A percentile compares a stretch with the other conserved stretches of the same genome.
Conservation (phyloP, 805 yeast genomes). For the Saccharomyces kudriavzevii region DNA sequence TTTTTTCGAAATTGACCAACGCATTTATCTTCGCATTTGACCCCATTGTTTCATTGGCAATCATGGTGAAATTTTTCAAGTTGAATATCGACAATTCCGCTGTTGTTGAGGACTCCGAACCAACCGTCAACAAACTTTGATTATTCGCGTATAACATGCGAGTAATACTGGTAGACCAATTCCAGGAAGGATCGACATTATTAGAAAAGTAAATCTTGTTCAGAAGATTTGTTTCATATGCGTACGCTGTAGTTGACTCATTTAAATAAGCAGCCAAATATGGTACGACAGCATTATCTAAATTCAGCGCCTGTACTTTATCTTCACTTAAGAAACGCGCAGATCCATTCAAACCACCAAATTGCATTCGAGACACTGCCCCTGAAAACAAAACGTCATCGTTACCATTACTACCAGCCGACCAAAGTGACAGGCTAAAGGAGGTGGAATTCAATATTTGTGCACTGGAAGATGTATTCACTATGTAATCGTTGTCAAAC, state of each 20-base stretch:
- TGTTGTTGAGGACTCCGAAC: slow-evolving; percentile 2
- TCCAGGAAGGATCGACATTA: slow-evolving; percentile 5
- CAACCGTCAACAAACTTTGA: slow-evolving; percentile 19
- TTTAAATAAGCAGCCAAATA: slow-evolving; percentile 39
- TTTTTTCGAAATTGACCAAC: slow-evolving; percentile 35
- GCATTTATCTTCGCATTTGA: slow-evolving; percentile 35
- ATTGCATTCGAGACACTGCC: slow-evolving; percentile 13
- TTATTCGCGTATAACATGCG: slow-evolving; percentile 22
- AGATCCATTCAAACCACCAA: slow-evolving; percentile 15
- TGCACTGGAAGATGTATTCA: slow-evolving; percentile 23
- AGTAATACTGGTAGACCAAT: slow-evolving; percentile 16
- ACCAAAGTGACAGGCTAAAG: slow-evolving; percentile 17
- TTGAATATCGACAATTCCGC: slow-evolving; percentile 21
- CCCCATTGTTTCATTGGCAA: slow-evolving; percentile 33
- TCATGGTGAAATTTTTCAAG: slow-evolving; percentile 39
- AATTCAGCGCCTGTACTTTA: neutral
- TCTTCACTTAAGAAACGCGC: slow-evolving; percentile 13
- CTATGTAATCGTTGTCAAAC: slow-evolving; percentile 21
- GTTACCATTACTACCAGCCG: slow-evolving; percentile 25
- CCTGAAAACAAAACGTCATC: slow-evolving; percentile 32
- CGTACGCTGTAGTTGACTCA: slow-evolving; percentile 43
- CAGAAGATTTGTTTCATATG: slow-evolving; percentile 40
- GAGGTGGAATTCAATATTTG: slow-evolving; percentile 17
- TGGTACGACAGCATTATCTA: slow-evolving; percentile 4
- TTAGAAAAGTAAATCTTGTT: slow-evolving; percentile 6